Evolutionary conservation across 768 basidiomycete genomes (phyloP).

Genomic region (Hygrophoropsis aurantiaca): DNA sequence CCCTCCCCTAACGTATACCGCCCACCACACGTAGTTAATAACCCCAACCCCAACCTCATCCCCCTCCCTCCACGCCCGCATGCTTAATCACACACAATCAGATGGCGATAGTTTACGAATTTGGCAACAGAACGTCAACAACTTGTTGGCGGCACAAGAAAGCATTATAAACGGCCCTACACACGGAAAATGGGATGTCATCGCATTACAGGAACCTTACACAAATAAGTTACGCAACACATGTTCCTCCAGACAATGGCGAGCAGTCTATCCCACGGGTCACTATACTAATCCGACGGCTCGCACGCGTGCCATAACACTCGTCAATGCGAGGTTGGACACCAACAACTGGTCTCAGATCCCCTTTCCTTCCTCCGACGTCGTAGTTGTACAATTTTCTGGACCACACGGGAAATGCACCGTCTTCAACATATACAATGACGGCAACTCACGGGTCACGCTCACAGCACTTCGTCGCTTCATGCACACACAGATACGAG

Average conservation of each 20-base stretch:
- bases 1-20: neutral
- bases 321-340: slow-evolving; percentile 14
- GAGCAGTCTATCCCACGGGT: neutral
- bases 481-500: neutral
- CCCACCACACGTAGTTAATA: neutral
- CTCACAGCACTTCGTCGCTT: neutral
- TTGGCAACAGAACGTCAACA: slow-evolving; percentile 30
- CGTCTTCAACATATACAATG: slow-evolving; percentile 15
- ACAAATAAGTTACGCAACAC: neutral
- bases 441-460: slow-evolving; percentile 4
- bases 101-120: slow-evolving; percentile 12
- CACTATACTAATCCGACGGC: neutral
- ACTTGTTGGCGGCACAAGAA: slow-evolving; percentile 17
- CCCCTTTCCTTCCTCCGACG: slow-evolving; percentile 14
- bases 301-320: slow-evolving; percentile 12
- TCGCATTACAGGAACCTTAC: slow-evolving; percentile 4
- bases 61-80: neutral
- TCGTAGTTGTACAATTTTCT: slow-evolving; percentile 16
- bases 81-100: neutral
- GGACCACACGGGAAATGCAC: neutral
- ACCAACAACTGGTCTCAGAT: slow-evolving; percentile 25
- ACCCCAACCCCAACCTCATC: neutral
- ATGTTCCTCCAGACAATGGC: neutral
- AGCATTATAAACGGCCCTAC: slow-evolving; percentile 10
- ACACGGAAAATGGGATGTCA: neutral